Evolutionary conservation across 2,329 filamentous ascomycete genomes (phyloP), one percentile per base, ranked within the genome.

Genomic region (Beauveria sp.): DNA sequence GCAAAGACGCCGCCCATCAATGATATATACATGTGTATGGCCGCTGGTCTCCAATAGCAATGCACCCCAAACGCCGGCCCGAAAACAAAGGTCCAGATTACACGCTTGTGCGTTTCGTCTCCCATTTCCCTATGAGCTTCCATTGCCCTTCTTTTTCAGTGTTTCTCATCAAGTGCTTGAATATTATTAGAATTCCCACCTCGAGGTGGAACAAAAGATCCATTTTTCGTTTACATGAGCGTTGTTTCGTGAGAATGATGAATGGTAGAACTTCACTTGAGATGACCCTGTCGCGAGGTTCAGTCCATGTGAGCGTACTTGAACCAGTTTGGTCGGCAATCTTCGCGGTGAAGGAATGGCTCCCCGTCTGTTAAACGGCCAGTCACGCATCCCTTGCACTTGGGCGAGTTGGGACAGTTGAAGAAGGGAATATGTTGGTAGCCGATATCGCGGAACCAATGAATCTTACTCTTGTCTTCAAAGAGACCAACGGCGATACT

Each of bases 401-500:
- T 97, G 55, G 91, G 90, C 58, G 89, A 96, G 76, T 96, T 97
- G 64, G 94, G 94, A 72, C 94, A 99, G 78, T 99, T 99, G 82
- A 96, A 96, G 78, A 96, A 99, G 51, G 94, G 94, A 59, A 97
- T 92, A 69, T 99, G 94, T 70, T 97, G 92, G 77, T 99, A 99
- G 62, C 94, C 94, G 67, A 99, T 97, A 72, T 99, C 94, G 59
- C 93, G 92, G 87, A 99, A 99, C 92, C 92, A 97, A 75, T 97
- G 93, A 63, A 99, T 90, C 73, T 91, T 92, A 75, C 82, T 89
- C 70, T 86, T 84, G 71, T 99, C 93, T 70, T 96, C 93, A 71
- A 99, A 97, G 28, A 99, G 75, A 34, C 91, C 94, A 47, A 99
- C 76, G 0, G 91, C 94, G 69, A 99, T 92, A 66, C 91, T 96